phyloP scores from a whole-genome alignment of 306 rosid species.

The Mucuna pruriens region DNA sequence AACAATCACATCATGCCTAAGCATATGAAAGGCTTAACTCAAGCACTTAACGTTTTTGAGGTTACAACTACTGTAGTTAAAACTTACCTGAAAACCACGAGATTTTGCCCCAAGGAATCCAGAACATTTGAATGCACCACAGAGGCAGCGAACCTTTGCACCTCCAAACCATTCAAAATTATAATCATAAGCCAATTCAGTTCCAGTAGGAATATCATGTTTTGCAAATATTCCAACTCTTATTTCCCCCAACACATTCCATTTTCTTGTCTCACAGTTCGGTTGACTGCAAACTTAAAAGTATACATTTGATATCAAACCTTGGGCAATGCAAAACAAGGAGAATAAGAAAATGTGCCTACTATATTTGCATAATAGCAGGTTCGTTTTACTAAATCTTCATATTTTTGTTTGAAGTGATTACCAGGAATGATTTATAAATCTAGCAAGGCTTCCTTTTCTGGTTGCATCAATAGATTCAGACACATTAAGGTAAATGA shows the following conservation, averaged over 20 bases:
- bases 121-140: constrained; percentile 88
- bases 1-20: background rate
- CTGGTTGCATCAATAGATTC: constrained; percentile 96
- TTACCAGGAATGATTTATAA: constrained; percentile 98
- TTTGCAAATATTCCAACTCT: constrained; percentile 98
- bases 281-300: constrained; percentile 76
- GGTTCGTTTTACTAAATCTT: constrained; percentile 20
- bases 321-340: constrained; percentile 34
- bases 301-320: constrained; percentile 44
- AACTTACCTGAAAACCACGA: constrained; percentile 88
- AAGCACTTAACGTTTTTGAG: background rate
- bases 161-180: constrained; percentile 99
- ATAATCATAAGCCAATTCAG: constrained; percentile 90
- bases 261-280: constrained; percentile 95
- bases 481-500: constrained; percentile 84
- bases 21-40: constrained; percentile 29
- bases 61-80: constrained; percentile 13
- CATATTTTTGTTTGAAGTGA: constrained; percentile 36
- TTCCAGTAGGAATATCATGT: constrained; percentile 79
- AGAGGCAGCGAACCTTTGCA: constrained; percentile 93
- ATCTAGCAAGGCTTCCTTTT: constrained; percentile 94
- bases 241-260: constrained; percentile 94
- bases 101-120: constrained; percentile 98
- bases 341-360: constrained; percentile 34
- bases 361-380: constrained; percentile 21